phyloP scores from a whole-genome alignment of 257 asterid genomes.

The Solanum neorickii region DNA sequence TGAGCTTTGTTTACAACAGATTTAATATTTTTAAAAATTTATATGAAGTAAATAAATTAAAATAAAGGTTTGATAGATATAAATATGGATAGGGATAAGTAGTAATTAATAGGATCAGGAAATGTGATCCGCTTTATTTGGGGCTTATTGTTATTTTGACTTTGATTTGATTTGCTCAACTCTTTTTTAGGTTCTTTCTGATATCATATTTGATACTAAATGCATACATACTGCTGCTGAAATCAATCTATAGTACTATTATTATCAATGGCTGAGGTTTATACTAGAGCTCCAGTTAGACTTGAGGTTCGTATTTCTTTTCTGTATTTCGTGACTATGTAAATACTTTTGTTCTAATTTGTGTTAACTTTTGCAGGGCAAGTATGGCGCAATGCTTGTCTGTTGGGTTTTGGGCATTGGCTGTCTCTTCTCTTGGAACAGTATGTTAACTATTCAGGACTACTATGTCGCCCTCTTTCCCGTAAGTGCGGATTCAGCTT shows the following conservation, averaged over 20 bases:
- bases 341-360: neutral
- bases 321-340: neutral
- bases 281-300: neutral
- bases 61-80: neutral
- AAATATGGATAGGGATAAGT: neutral
- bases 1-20: too few species aligned
- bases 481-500: neutral
- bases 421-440: slow-evolving; percentile 34
- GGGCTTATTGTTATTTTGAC: neutral
- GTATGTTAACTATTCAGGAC: slow-evolving; percentile 35
- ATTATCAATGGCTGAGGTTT: neutral
- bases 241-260: neutral
- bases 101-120: too few species aligned
- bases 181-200: neutral
- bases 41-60: too few species aligned
- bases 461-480: slow-evolving; percentile 21
- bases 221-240: neutral
- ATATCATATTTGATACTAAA: neutral
- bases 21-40: too few species aligned
- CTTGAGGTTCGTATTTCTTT: slow-evolving; percentile 11
- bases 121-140: neutral
- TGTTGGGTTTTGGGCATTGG: slow-evolving; percentile 40
- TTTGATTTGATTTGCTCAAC: neutral
- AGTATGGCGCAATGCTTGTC: slow-evolving; percentile 16
- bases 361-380: slow-evolving; percentile 14